Base-by-base conservation (phyloP, 768 basidiomycete genomes). In the Sarcodon sp. region DNA sequence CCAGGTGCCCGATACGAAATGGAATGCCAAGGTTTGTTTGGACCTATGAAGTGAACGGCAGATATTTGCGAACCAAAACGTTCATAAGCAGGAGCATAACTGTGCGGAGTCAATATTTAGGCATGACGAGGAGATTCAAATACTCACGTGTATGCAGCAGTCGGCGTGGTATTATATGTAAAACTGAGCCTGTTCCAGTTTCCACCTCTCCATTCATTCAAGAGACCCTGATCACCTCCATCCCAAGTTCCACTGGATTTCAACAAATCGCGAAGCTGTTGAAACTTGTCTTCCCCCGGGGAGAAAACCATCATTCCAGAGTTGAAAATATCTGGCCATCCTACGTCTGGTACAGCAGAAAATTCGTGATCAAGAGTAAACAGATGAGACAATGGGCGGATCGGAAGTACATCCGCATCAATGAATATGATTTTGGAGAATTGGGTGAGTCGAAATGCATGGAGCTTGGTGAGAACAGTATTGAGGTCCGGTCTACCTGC, bases 311-410 rank as follows among this genome's bases (percentile, higher is more conserved):
- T 75, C 43, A 98, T 82, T 35, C 96, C 96, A 18, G 93, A 94
- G 64, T 99, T 99, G 71, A 99, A 99, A 52, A 96, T 93, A 65
- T 99, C 96, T 36, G 96, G 96, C 96, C 96, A 99, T 55, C 96
- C 96, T 33, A 92, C 88, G 64, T 99, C 96, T 9, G 96, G 92
- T 7, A 83, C 87, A 7, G 96, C 96, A 37, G 92, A 83, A 60
- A 99, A 92, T 52, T 87, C 81, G 61, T 83, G 71, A 4, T 84
- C 76, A 43, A 86, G 65, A 33, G 73, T 70, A 65, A 99, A 97
- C n/a, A 99, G 79, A 65, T 94, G 92, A 34, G 89, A 85, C 47
- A 99, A 70, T 31, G 94, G 87, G 44, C 85, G 78, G 45, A 89
- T 72, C 47, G 89, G 87, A 55, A 94, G 83, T 45, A 91, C 79